Evolutionary conservation across 306 rosid species (phyloP), one percentile per base, ranked within the genome.

Genomic region (Senna siamea): DNA sequence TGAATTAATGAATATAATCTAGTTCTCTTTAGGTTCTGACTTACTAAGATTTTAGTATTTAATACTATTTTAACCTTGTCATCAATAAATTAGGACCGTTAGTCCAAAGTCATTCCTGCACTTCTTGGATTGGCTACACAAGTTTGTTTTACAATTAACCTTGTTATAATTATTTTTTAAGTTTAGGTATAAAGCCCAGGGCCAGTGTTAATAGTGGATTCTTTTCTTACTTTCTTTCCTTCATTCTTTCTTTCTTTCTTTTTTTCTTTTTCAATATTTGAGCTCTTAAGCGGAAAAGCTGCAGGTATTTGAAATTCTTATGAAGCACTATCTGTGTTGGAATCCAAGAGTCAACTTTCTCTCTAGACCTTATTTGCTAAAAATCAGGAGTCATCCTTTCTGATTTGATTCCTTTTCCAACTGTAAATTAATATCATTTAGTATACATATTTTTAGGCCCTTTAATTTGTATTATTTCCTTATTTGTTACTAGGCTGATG

Each of bases 71-170:
- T 58, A 38, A 40, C 37, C 4, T 50, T 66, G 30, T 32, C 43
- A 54, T 70, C 38, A 35, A 38, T 58, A 9, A n/a, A 34, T 32
- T 15, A n/a, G 28, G n/a, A n/a, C n/a, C 12, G 70, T 37, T 52
- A 52, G 54, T 19, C 59, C 11, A 78, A 70, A 28, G 34, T 58
- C 26, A 53, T 51, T 67, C 62, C 38, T 72, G 70, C 64, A 35
- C 40, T 20, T 64, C 40, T 20, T 64, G 26, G 35, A 30, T 53
- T 53, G 20, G 64, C 23, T 30, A 4, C 19, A 6, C 41, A 52
- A 19, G 23, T 28, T 59, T 40, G 28, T 30, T 41, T 62, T 41
- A 22, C 38, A 20, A 48, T 40, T 38, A 3, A 34, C 47, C 69
- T 38, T 4, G 26, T 37, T 48, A 10, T 77, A 43, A 19, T 52